Evolutionary conservation across 2,329 filamentous ascomycete genomes (phyloP), one percentile per base, ranked within the genome.

Genomic region (Fusarium marasasianum): DNA sequence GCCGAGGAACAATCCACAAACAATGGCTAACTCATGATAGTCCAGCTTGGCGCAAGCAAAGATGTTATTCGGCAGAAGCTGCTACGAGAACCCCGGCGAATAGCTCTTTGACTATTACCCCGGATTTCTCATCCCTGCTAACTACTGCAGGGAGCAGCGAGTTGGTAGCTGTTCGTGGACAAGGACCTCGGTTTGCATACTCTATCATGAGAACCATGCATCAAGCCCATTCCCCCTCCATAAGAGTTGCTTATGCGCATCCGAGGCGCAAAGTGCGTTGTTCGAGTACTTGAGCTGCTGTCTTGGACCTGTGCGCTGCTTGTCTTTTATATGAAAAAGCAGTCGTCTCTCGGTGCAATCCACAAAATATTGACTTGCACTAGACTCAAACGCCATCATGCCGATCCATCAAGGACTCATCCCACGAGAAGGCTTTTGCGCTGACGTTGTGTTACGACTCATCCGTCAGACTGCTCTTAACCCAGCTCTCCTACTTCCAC

Each of bases 381-480:
- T 26, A 37, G 50, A 40, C 54, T 12, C 54, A 26, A 47, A 31
- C 43, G 24, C 62, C 69, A 75, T 17, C 44, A 82, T 83, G 81
- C 80, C 82, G 15, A 79, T 89, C 77, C 86, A 88, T 80, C 84
- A 86, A 60, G 86, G 87, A 70, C 81, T 87, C 73, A 80, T 89
- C 38, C 88, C 88, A 24, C 87, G 88, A 67, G 88, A 90, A 82
- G 88, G 87, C 53, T 86, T 93, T 78, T 89, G 87, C 41, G 84
- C 85, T 67, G 92, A 93, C 78, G 88, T 91, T 18, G 72, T 93
- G 67, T 82, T 87, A 41, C 85, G 85, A 44, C 78, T 92, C 45
- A 79, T 94, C 73, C 86, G 88, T 71, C 84, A 84, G 61, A 94
- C 91, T 1, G 84, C 87, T 12, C 83, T 94, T 67, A 92, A 93